Conservation (phyloP, 1,139 yeast species). For the Blastobotrys ciferrii region DNA sequence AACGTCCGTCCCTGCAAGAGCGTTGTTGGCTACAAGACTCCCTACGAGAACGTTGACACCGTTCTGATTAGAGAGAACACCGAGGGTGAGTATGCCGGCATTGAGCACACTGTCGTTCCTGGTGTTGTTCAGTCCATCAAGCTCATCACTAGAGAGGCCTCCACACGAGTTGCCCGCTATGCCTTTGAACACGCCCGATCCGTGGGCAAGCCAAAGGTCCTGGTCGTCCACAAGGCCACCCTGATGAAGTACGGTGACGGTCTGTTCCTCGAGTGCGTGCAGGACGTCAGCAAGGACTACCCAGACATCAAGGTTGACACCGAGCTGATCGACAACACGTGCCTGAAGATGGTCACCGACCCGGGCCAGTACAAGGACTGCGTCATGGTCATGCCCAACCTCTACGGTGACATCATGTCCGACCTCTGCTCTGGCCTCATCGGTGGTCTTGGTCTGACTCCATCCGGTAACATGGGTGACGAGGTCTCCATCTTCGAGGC, state of each 20-base stretch:
- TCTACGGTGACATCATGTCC: slow-evolving; percentile 96
- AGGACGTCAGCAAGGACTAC: slow-evolving; percentile 84
- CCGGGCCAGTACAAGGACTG: slow-evolving; percentile 79
- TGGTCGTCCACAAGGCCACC: slow-evolving; percentile 97
- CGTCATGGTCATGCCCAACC: slow-evolving; percentile 99
- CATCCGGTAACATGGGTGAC: slow-evolving; percentile 99
- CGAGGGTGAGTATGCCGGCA: slow-evolving; percentile 99
- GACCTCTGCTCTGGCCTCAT: slow-evolving; percentile 96
- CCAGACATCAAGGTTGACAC: slow-evolving; percentile 81
- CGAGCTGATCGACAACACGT: slow-evolving; percentile 94
- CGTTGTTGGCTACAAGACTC: slow-evolving; percentile 89
- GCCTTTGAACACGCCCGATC: slow-evolving; percentile 95
- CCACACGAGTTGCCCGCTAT: slow-evolving; percentile 93
- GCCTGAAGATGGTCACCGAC: slow-evolving; percentile 83
- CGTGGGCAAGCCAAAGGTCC: slow-evolving; percentile 81
- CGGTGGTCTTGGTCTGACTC: slow-evolving; percentile 98
- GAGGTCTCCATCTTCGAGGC: slow-evolving; percentile 97
- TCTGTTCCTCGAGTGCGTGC: slow-evolving; percentile 87
- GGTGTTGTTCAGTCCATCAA: slow-evolving; percentile 98
- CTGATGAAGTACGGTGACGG: slow-evolving; percentile 98
- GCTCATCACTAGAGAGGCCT: slow-evolving; percentile 92
- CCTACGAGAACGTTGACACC: slow-evolving; percentile 90
- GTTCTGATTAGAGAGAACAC: slow-evolving; percentile 98
- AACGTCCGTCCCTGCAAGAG: slow-evolving; percentile 97
- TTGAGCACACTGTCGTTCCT: slow-evolving; percentile 96